These are phyloP conservation scores for Cephalotrichum gorgonifer DNA, from an alignment of 2,329 filamentous ascomycete species.

Conservation along the genomic window DNA sequence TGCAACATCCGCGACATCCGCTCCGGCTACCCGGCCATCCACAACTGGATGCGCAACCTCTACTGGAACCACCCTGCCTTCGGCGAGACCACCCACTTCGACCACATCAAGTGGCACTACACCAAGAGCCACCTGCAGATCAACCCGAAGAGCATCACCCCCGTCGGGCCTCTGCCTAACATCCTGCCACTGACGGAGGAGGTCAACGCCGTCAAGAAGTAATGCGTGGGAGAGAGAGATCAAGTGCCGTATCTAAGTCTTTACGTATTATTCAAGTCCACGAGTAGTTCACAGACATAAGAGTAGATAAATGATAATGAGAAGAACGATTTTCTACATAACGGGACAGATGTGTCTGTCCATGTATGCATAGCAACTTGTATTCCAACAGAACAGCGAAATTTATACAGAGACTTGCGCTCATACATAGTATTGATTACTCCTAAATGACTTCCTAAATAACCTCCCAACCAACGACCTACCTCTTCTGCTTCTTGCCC, in stretches of 20 bases:
- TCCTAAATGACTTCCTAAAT: no score
- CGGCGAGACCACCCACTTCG: conserved; percentile 73
- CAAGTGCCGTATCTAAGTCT: no score
- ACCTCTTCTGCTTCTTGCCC: conserved; percentile 16
- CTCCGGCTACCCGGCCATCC: conserved; percentile 69
- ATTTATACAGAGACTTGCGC: no score
- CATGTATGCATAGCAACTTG: no score
- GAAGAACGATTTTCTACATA: no score
- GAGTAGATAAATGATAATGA: no score
- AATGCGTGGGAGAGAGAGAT: no score
- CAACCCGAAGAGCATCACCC: conserved; percentile 65
- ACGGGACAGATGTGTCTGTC: no score
- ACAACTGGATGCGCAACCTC: conserved; percentile 70
- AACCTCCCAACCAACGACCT: neutral
- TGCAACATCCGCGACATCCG: conserved; percentile 81
- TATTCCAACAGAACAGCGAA: no score
- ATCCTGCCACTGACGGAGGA: conserved; percentile 71
- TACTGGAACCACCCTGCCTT: conserved; percentile 82
- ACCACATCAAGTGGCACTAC: conserved; percentile 83
- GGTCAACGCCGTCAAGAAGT: conserved; percentile 45
- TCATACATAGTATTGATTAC: no score
- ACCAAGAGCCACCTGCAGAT: conserved; percentile 54
- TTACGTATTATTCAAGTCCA: no score
- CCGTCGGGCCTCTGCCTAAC: conserved; percentile 73
- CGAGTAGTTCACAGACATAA: no score